Evolutionary conservation across 495 filamentous ascomycete species (phyloP), one percentile per base, ranked within the genome.

Genomic region (Glonium stellatum): DNA sequence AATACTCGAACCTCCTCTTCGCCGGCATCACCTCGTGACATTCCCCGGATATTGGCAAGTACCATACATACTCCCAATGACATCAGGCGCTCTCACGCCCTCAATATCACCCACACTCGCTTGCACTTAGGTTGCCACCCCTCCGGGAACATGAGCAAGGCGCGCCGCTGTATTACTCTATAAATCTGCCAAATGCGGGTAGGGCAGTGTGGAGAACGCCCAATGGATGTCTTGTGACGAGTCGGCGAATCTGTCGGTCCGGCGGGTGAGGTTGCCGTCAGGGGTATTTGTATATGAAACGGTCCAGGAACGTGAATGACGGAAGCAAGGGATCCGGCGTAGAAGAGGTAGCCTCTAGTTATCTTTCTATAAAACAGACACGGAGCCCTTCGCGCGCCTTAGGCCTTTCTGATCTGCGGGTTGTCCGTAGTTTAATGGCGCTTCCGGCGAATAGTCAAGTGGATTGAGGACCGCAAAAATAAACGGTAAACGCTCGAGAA

Each of bases 231-330:
- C 13, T n/a, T 37, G 37, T 18, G 21, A 35, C 5, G 10, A 8
- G 34, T n/a, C 63, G 63, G 63, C 57, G 44, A 50, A 57, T 61
- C 58, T 58, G 54, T 54, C 63, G 63, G 63, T 34, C 63, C 63
- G 63, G 6, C 63, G 63, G 58, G 10, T 61, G 63, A 58, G 59
- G 63, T 61, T 48, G 31, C 58, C 63, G 63, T 21, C 48, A 55
- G 6, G 63, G 58, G 49, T 51, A 22, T 6, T 31, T 31, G 27
- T 31, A 6, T 31, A 31, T 31, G 27, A 31, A 31, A 31, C 27
- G 27, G 27, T 31, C 3, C 27, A 2, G 27, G 27, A 6, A 31
- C 27, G 6, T 6, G 27, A 31, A 31, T 31, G 27, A 31, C 27
- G 27, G 27, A 31, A 31, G 27, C 27, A 31, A 31, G 6, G 27